Conservation (phyloP, 2,329 filamentous ascomycete genomes). For the Trichoderma atrobrunneum region DNA sequence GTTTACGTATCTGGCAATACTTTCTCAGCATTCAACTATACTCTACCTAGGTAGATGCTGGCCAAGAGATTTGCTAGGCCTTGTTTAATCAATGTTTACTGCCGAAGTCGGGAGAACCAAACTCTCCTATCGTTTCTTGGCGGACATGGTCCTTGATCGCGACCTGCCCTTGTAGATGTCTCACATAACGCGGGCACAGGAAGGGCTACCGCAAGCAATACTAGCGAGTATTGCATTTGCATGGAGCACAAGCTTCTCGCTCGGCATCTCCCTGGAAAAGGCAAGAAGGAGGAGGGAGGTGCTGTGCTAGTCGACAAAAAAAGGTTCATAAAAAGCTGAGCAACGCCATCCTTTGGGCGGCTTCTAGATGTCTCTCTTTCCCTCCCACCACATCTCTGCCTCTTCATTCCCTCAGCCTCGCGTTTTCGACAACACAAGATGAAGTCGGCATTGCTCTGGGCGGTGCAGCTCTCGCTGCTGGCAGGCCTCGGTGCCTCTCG, state of each 20-base stretch:
- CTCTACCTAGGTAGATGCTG: no score
- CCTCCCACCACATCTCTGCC: background rate
- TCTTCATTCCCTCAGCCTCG: background rate
- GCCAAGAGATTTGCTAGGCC: background rate
- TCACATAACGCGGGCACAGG: conserved; percentile 6
- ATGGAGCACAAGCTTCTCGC: background rate
- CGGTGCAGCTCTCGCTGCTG: conserved; percentile 25
- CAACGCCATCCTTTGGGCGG: background rate
- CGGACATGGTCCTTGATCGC: conserved; percentile 6
- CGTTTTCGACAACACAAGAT: conserved; percentile 14
- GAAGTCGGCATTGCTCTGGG: conserved; percentile 20
- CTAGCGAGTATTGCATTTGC: background rate
- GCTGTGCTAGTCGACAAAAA: background rate
- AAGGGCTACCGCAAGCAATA: background rate
- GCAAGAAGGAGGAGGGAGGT: background rate
- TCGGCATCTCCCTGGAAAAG: conserved; percentile 6
- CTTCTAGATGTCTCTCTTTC: background rate
- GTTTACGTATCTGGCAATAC: background rate
- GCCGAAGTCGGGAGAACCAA: background rate
- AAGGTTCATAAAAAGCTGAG: background rate
- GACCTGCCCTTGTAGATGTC: conserved; percentile 14
- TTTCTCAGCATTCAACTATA: background rate
- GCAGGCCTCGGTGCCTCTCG: conserved; percentile 26
- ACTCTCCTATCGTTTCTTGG: conserved; percentile 2
- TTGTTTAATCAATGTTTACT: background rate